Evolutionary conservation across 164 flowering plant species (phyloP), one percentile per base, ranked within the genome.

Genomic region (Aristolochia californica): DNA sequence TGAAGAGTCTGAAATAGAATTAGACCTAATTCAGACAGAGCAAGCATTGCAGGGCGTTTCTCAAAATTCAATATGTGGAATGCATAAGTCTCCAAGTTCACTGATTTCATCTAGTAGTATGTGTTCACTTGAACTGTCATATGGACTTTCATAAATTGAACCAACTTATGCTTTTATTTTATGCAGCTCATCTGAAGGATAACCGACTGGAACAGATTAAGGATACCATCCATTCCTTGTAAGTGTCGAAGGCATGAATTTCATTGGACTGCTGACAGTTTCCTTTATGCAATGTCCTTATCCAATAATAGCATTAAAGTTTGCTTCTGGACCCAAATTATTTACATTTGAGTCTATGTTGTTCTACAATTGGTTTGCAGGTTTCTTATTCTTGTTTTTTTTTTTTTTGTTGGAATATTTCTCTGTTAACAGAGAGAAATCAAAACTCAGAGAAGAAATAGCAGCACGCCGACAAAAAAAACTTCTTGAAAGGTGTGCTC

Each of bases 1-100:
- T 13, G 90, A 87, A 75, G 97, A 85, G 68, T 93, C 90, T 67
- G 95, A 87, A 75, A 67, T 87, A 24, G 97, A 90, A 70, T 48
- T 87, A 70, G 88, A 87, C 56, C 73, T 90, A 52, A 77, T 85
- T 57, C 81, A 76, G 55, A 74, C 75, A 64, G 87, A 80, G 58
- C 21, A 52, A 27, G 70, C 71, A 47, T n/a, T 61, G 34, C 67
- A 65, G 51, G 82, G 77, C 26, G 58, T 73, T 64, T 65, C 74
- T 34, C 66, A 48, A 53, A 68, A 65, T 48, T 43, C 57, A 47
- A 73, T 63, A 61, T 77, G 62, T 62, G 64, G 61, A 44, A 63
- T 17, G 30, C 54, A 25, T 55, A 73, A n/a, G 5, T 52, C 55
- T 50, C 48, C 27, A 24, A 43, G 61, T 49, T 44, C 61, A 52